A percentile compares a stretch with the other conserved stretches of the same genome.
phyloP scores from a whole-genome alignment of 1,139 yeast genomes.

The Pichia sp. region DNA sequence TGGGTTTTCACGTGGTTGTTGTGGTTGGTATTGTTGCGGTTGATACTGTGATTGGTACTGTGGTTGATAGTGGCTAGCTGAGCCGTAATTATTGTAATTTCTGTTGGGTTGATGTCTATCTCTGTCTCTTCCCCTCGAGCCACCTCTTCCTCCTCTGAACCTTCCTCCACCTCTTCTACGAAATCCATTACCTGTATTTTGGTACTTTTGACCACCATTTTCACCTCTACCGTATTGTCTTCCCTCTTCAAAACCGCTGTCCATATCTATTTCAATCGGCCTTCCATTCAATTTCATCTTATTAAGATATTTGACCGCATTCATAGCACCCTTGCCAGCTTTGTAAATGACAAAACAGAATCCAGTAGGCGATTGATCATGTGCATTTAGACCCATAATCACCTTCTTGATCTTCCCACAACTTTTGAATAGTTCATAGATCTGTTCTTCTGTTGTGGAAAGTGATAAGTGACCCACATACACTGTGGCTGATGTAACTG shows the following conservation, averaged over 20 bases:
- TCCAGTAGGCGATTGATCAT: slow-evolving; percentile 88
- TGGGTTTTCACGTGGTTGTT: no score
- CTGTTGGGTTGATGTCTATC: neutral
- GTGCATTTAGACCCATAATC: slow-evolving; percentile 89
- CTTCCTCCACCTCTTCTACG: neutral
- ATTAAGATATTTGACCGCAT: slow-evolving; percentile 73
- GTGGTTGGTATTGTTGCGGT: no score
- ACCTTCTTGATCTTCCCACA: slow-evolving; percentile 72
- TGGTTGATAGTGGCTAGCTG: no score
- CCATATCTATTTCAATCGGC: slow-evolving; percentile 73
- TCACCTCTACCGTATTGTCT: slow-evolving; percentile 91
- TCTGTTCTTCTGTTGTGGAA: slow-evolving; percentile 89
- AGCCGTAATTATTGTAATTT: neutral
- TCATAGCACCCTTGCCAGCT: slow-evolving; percentile 59
- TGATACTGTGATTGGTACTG: no score
- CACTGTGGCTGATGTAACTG: slow-evolving; percentile 62
- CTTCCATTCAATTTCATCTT: slow-evolving; percentile 80
- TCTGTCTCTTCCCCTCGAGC: neutral
- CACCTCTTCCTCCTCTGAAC: neutral
- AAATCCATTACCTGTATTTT: no score
- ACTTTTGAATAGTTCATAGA: slow-evolving; percentile 71
- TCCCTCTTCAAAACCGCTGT: slow-evolving; percentile 92
- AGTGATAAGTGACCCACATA: slow-evolving; percentile 85
- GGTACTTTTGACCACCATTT: slow-evolving; percentile 68
- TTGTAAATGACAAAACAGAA: slow-evolving; percentile 84